These are phyloP conservation scores for Dysphania ambrosioides DNA, from an alignment of 148 eudicot genomes.

Conservation along the genomic window DNA sequence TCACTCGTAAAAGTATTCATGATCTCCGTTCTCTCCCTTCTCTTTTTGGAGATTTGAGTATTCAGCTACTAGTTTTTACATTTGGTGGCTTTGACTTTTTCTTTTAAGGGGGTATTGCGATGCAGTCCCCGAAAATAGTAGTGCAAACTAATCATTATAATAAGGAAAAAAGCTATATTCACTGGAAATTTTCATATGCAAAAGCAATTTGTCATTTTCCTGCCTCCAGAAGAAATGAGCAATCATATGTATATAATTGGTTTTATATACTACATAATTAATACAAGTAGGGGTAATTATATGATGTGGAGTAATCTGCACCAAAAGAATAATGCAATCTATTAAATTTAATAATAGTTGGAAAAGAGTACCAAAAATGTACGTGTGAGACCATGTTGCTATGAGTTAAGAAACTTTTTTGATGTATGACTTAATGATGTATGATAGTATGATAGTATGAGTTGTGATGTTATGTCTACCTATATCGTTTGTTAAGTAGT, in stretches of 20 bases:
- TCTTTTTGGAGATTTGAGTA: conserved; percentile 8
- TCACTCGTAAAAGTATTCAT: not conserved
- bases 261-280: not conserved
- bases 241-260: conserved; percentile 28
- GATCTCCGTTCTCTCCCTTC: not conserved
- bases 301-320: conserved; percentile 21
- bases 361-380: not conserved
- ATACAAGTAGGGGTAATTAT: not conserved
- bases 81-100: conserved; percentile 13
- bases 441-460: too few relatives aligned
- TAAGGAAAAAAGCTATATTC: not conserved
- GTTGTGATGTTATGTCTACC: not conserved
- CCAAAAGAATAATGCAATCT: conserved; percentile 13
- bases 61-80: conserved; percentile 30
- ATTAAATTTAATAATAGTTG: not conserved
- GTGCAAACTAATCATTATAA: not conserved
- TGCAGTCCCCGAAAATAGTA: too few relatives aligned
- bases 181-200: too few relatives aligned
- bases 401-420: not conserved
- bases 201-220: conserved; percentile 3
- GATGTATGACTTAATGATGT: too few relatives aligned
- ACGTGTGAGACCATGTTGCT: conserved; percentile 12
- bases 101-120: not conserved
- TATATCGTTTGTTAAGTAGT: not conserved
- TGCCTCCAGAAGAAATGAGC: not conserved